Percentiles rank a stretch among this genome's conserved stretches.
Conservation (phyloP, 371 early-diverging fungal species). For the Blakeslea trispora region DNA sequence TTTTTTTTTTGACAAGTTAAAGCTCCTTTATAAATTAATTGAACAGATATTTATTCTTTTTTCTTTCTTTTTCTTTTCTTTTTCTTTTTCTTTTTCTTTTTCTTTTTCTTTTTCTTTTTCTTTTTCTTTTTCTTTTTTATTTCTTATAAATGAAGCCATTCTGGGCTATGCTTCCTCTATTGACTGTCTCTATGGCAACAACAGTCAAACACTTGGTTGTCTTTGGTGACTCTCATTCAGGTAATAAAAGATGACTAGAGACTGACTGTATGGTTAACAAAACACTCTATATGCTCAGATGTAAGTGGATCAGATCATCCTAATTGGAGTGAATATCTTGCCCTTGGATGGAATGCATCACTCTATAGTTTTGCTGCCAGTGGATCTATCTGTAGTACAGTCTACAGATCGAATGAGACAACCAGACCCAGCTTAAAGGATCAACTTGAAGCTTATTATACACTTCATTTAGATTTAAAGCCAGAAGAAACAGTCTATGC, state of each 20-base stretch:
- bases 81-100: conserved; percentile 3
- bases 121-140: conserved; percentile 6
- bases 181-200: conserved; percentile 6
- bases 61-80: conserved; percentile 5
- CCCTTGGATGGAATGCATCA: conserved; percentile 45
- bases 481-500: conserved; percentile 50
- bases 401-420: conserved; percentile 21
- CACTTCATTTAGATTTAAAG: conserved; percentile 29
- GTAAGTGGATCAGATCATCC: conserved; percentile 46
- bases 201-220: conserved; percentile 40
- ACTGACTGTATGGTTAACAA: too few species aligned
- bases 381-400: conserved; percentile 44
- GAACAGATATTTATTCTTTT: too few species aligned
- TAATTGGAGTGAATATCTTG: conserved; percentile 48
- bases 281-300: too few species aligned
- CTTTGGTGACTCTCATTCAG: conserved; percentile 55
- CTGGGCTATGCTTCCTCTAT: neutral
- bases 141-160: neutral
- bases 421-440: conserved; percentile 41
- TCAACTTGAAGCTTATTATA: conserved; percentile 46
- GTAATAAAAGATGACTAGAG: conserved; percentile 23
- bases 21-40: too few species aligned
- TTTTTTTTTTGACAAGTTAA: too few species aligned
- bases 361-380: conserved; percentile 47
- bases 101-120: conserved; percentile 1